Evolutionary conservation across 495 filamentous ascomycete genomes (phyloP), one percentile per base, ranked within the genome.

Genomic region (Aspergillus biplanus): DNA sequence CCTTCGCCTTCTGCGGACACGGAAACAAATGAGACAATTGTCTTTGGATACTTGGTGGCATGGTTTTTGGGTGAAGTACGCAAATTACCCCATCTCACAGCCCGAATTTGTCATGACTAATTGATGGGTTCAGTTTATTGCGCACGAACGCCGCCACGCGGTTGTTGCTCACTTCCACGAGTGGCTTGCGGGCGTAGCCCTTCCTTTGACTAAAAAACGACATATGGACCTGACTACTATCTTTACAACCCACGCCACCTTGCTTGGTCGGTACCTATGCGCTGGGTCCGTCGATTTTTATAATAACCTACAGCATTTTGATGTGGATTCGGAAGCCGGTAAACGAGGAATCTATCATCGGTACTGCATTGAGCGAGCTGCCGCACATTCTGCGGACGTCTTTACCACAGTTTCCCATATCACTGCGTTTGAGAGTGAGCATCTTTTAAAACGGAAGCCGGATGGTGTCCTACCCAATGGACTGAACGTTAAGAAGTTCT

Each of bases 351-450:
- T 99, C 74, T 99, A 99, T 79, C 95, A 99, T 79, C 85, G 95
- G 33, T 99, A 98, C 81, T 99, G 95, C 79, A 96, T 99, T 70
- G 95, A 99, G 77, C 89, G 95, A 54, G 94, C 90, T 13, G 91
- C 95, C 16, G 87, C 95, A 7, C 95, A 99, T 69, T 83, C 91
- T 6, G 89, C 90, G 52, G 95, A 99, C 75, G 95, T 99, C 69
- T 99, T 99, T 77, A 99, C 95, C 44, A 99, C 95, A 0, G 95
- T 99, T 50, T 97, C 93, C 11, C 96, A 99, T 69, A 99, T 99
- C 74, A 99, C 95, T 0, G 95, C 95, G 4, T 99, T 95, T 73
- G 95, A 99, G 77, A 94, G 90, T 70, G 95, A 99, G 77, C 96
- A 99, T 79, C 78, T 99, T 58, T 87, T 99, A 50, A 99, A 99